A percentile compares a stretch with the other conserved stretches of the same genome.
Evolutionary conservation across 2,329 filamentous ascomycete species (phyloP).

Genomic region (Sporothrix brunneoviolacea): DNA sequence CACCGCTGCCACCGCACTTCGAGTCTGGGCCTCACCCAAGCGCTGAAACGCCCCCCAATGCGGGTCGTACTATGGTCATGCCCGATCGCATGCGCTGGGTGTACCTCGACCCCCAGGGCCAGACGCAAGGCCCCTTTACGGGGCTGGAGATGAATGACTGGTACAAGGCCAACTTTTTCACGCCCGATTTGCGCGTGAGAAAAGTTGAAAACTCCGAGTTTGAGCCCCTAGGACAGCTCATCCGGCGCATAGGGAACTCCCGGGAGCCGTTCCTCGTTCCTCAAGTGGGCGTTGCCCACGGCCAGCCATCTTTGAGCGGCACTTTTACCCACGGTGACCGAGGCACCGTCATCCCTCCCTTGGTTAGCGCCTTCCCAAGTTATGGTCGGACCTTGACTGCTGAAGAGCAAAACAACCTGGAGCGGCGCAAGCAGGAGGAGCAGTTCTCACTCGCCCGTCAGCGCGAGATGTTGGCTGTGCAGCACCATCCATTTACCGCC

Average conservation of each 20-base stretch:
- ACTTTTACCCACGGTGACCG: slow-evolving; percentile 42
- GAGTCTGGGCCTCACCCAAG: slow-evolving; percentile 39
- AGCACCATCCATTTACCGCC: slow-evolving; percentile 48
- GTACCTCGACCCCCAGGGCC: slow-evolving; percentile 89
- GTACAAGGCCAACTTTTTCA: slow-evolving; percentile 99
- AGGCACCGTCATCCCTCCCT: slow-evolving; percentile 72
- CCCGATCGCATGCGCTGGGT: slow-evolving; percentile 98
- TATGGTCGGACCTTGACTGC: slow-evolving; percentile 95
- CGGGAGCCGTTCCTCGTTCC: slow-evolving; percentile 95
- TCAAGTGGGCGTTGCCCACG: slow-evolving; percentile 91
- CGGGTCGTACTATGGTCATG: slow-evolving; percentile 94
- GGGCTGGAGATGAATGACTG: slow-evolving; percentile 99
- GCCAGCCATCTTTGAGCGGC: slow-evolving; percentile 53
- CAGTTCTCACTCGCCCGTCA: slow-evolving; percentile 95
- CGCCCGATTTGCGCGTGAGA: slow-evolving; percentile 86
- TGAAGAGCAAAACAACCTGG: slow-evolving; percentile 95
- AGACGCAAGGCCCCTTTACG: slow-evolving; percentile 89
- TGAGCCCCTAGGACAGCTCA: slow-evolving; percentile 89
- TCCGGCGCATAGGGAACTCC: slow-evolving; percentile 92
- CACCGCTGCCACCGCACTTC: slow-evolving; percentile 12
- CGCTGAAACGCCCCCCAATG: slow-evolving; percentile 38
- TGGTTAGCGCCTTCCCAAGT: slow-evolving; percentile 88
- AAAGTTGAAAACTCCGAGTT: slow-evolving; percentile 92
- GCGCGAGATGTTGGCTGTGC: slow-evolving; percentile 75
- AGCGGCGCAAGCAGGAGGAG: slow-evolving; percentile 94